A percentile compares a stretch with the other conserved stretches of the same genome.
Conservation (phyloP, 1,284 basidiomycete genomes). For the Apiotrichum gracile region DNA sequence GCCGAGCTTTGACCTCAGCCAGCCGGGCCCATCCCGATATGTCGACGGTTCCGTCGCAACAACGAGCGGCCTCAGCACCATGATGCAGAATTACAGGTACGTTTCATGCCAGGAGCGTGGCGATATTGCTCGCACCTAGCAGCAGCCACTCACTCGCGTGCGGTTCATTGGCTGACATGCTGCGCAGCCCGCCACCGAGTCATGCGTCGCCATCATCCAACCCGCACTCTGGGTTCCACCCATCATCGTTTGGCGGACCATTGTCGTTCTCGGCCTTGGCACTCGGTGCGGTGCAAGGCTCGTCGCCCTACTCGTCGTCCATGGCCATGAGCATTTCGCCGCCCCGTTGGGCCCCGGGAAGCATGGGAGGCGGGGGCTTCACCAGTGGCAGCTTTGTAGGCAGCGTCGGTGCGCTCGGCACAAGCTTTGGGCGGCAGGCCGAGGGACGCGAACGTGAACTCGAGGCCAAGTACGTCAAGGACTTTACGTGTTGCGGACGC, state of each 20-base stretch:
- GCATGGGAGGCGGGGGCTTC: conserved; percentile 19
- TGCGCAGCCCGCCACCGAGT: conserved; percentile 8
- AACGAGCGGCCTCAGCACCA: conserved; percentile 8
- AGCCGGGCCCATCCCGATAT: conserved; percentile 6
- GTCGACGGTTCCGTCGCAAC: neutral
- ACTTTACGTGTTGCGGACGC: conserved; percentile 47
- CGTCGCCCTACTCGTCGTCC: conserved; percentile 21
- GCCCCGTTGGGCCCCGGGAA: conserved; percentile 33
- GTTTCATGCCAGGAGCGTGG: neutral
- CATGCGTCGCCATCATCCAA: conserved; percentile 16
- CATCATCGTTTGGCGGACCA: conserved; percentile 31
- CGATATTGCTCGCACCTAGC: too few species aligned
- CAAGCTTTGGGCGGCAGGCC: conserved; percentile 36
- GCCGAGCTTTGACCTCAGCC: conserved; percentile 2
- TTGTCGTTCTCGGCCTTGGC: conserved; percentile 30
- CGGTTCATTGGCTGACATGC: neutral
- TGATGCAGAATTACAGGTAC: conserved; percentile 10
- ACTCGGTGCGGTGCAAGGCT: conserved; percentile 23
- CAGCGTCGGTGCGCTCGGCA: conserved; percentile 35
- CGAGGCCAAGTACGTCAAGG: conserved; percentile 46
- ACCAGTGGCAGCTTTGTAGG: conserved; percentile 33
- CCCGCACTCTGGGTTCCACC: conserved; percentile 31
- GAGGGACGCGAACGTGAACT: conserved; percentile 41
- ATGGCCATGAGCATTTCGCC: conserved; percentile 44
- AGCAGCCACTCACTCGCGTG: neutral